Evolutionary conservation across 2,329 filamentous ascomycete species (phyloP), one percentile per base, ranked within the genome.

Genomic region (Epichloe scottii): DNA sequence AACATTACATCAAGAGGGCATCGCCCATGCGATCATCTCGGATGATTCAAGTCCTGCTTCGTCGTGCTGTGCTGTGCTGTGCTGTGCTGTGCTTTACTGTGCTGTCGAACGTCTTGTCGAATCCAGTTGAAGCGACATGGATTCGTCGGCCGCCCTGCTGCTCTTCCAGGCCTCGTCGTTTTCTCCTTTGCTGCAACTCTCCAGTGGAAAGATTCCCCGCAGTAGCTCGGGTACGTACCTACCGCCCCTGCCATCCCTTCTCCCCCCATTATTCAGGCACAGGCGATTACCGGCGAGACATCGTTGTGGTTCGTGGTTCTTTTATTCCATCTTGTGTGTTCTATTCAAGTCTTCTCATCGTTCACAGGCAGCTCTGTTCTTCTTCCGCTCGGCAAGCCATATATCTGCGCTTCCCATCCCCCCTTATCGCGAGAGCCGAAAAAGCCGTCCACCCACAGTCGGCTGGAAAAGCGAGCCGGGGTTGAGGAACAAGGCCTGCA

Each of bases 1-100:
- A 14, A 38, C 5, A 44, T 12, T 49, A 49, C 48, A 44, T 49
- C 5, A 49, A 45, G 26, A 44, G 23, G 42, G n/a, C 48, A 44
- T 38, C 39, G 34, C 48, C 39, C 48, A 17, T 40, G 19, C 40
- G 34, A 39, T 30, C 48, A 44, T 15, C 30, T 30, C 1, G 14
- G 12, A 41, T n/a, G 37, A 6, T 40, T 40, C 19, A 30, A 21
- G 21, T 21, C 21, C 46, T 15, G 12, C 33, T 46, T 38, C 44
- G 21, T 14, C 46, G 5, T 30, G 2, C 15, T 4, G 6, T 30
- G 37, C 30, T n/a, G n/a, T n/a, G n/a, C n/a, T n/a, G n/a, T n/a
- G n/a, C n/a, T n/a, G n/a, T n/a, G n/a, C n/a, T n/a, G n/a, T n/a
- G n/a, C n/a, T n/a, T n/a, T n/a, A n/a, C n/a, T 30, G 21, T 42